Conservation (phyloP, 805 yeast genomes). For the Yarrowia sp. region DNA sequence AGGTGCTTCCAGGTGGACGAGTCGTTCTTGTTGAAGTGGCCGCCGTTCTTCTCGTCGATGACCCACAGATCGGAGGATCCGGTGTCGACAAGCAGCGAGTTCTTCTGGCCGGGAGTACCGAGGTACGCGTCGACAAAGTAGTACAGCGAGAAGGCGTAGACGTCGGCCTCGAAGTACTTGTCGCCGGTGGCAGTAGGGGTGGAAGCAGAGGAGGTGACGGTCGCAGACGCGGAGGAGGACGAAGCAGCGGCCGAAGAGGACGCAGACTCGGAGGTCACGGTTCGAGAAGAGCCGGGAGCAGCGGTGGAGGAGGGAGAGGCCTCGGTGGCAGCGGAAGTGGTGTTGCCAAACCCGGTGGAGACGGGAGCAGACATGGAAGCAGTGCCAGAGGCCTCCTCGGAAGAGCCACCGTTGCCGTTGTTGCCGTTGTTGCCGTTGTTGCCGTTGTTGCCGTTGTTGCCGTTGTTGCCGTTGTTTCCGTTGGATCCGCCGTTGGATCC, state of each 20-base stretch:
- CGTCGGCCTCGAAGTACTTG: conserved; percentile 24
- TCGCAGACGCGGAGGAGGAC: background rate
- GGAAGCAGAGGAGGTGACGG: conserved; percentile 16
- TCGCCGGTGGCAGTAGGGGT: conserved; percentile 15
- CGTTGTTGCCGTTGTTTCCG: background rate
- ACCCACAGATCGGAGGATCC: conserved; percentile 74
- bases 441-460: background rate
- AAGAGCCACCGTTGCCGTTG: background rate
- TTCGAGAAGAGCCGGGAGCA: conserved; percentile 10
- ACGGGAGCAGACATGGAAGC: background rate
- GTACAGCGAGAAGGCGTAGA: conserved; percentile 27
- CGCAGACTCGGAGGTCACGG: background rate
- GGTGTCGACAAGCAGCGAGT: conserved; percentile 60
- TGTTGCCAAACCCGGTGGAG: background rate
- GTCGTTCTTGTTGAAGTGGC: conserved; percentile 21
- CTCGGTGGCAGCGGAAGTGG: background rate
- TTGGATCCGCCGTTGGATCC: no score
- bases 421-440: background rate
- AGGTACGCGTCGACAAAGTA: conserved; percentile 37
- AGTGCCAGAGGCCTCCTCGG: background rate
- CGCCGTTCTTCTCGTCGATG: conserved; percentile 28
- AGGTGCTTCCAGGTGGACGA: conserved; percentile 32
- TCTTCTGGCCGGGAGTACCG: conserved; percentile 57
- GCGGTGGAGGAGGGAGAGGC: conserved; percentile 3
- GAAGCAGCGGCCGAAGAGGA: background rate